Conservation (phyloP, 2,329 filamentous ascomycete species). For the Didymella keratinophila region DNA sequence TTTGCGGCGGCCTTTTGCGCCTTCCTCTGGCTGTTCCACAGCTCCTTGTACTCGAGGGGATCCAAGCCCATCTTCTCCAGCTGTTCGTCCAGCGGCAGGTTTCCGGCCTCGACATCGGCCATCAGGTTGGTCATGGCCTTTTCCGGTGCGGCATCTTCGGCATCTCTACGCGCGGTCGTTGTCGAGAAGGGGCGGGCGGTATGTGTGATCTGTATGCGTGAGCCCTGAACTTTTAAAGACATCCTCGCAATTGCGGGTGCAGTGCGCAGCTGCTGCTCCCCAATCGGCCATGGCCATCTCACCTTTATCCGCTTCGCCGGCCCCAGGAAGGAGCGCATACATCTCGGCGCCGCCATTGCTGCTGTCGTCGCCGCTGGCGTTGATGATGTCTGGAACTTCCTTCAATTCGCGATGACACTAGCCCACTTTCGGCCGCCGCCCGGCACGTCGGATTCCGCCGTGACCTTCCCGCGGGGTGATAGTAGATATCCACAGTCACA, state of each 20-base stretch:
- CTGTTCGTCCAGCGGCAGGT: slow-evolving; percentile 37
- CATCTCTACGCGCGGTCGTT: slow-evolving; percentile 35
- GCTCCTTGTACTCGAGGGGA: slow-evolving; percentile 39
- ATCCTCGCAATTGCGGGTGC: neutral
- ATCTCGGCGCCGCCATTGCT: slow-evolving; percentile 56
- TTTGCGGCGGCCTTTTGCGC: slow-evolving; percentile 29
- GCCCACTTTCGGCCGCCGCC: slow-evolving; percentile 32
- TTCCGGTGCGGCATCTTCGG: slow-evolving; percentile 25
- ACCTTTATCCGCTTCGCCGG: slow-evolving; percentile 56
- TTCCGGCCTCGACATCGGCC: slow-evolving; percentile 32
- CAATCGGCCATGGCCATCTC: slow-evolving; percentile 10
- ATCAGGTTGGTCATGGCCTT: slow-evolving; percentile 27
- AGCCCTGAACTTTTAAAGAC: slow-evolving; percentile 18
- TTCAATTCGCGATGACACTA: slow-evolving; percentile 34
- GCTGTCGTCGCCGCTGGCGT: slow-evolving; percentile 26
- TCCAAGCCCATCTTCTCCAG: slow-evolving; percentile 41
- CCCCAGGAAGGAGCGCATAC: slow-evolving; percentile 54
- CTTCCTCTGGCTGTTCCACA: slow-evolving; percentile 38
- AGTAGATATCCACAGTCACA: slow-evolving; percentile 16
- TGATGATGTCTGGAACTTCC: slow-evolving; percentile 28
- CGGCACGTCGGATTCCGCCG: slow-evolving; percentile 44
- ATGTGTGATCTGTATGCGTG: slow-evolving; percentile 37
- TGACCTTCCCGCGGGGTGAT: slow-evolving; percentile 39
- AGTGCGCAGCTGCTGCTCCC: neutral
- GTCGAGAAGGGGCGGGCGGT: slow-evolving; percentile 34